phyloP scores from a whole-genome alignment of 352 stramenopile species.

The Elongisporangium prolatum region DNA sequence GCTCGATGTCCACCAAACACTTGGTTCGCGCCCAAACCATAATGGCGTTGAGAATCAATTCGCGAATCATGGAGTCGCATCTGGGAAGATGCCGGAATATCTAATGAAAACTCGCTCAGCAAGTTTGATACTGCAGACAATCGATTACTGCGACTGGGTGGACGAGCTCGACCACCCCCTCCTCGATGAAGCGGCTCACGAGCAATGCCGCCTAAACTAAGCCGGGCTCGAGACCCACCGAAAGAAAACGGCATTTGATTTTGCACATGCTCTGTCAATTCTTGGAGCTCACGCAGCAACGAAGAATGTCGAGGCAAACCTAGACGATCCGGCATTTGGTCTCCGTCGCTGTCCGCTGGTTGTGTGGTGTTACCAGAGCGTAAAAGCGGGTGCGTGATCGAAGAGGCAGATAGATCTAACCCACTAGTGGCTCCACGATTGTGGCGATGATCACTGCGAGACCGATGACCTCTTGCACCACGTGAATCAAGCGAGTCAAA shows the following conservation, averaged over 20 bases:
- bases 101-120: constrained; percentile 78
- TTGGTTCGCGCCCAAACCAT: constrained; percentile 77
- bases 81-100: constrained; percentile 43
- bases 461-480: constrained; percentile 19
- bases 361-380: constrained; percentile 16
- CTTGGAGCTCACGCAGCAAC: constrained; percentile 68
- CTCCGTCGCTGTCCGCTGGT: constrained; percentile 5
- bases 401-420: constrained; percentile 8
- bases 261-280: constrained; percentile 73
- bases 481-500: constrained; percentile 53
- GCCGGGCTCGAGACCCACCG: constrained; percentile 19
- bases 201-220: constrained; percentile 13
- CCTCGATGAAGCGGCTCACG: constrained; percentile 45
- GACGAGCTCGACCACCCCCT: constrained; percentile 36
- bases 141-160: constrained; percentile 54
- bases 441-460: constrained; percentile 28
- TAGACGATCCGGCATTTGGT: constrained; percentile 33
- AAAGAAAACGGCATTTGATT: constrained; percentile 38
- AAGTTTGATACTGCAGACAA: constrained; percentile 71
- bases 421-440: constrained; percentile 11
- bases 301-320: constrained; percentile 62
- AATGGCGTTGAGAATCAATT: constrained; percentile 56
- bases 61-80: neutral
- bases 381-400: constrained; percentile 34
- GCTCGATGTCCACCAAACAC: constrained; percentile 52